These are phyloP conservation scores for Aspergillus ochraceoroseus DNA, from an alignment of 2,329 filamentous ascomycete species.

Conservation along the genomic window DNA sequence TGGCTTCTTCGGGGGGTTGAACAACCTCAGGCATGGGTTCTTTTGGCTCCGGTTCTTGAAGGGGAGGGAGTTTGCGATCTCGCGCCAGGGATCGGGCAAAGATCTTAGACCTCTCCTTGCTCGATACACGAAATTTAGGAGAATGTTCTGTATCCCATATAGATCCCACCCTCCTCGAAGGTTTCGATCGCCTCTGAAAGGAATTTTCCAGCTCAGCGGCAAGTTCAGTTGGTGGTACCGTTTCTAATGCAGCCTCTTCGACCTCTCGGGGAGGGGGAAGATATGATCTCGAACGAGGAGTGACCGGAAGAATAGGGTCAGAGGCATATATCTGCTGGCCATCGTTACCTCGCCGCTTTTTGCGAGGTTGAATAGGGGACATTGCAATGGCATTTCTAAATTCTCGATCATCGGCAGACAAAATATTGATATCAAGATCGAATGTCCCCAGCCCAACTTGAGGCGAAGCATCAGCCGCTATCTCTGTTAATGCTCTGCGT, in stretches of 20 bases:
- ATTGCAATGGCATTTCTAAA: constrained; percentile 35
- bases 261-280: constrained; percentile 15
- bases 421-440: constrained; percentile 36
- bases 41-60: not conserved
- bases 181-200: constrained; percentile 23
- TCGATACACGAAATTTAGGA: constrained; percentile 25
- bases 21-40: constrained; percentile 8
- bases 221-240: constrained; percentile 16
- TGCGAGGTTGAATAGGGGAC: constrained; percentile 34
- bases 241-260: constrained; percentile 12
- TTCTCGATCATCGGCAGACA: constrained; percentile 40
- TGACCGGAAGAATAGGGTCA: constrained; percentile 29
- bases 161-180: constrained; percentile 25
- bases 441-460: constrained; percentile 30
- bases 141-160: constrained; percentile 38
- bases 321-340: constrained; percentile 30
- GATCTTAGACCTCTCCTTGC: constrained; percentile 15
- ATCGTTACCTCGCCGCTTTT: constrained; percentile 36
- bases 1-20: constrained; percentile 13
- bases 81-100: constrained; percentile 12
- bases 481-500: constrained; percentile 39
- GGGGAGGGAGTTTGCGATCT: constrained; percentile 1
- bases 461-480: constrained; percentile 42
- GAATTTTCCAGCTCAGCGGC: constrained; percentile 16
- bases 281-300: constrained; percentile 23